Evolutionary conservation across 768 basidiomycete species (phyloP), one percentile per base, ranked within the genome.

Genomic region (Leccinum pellstonianum): DNA sequence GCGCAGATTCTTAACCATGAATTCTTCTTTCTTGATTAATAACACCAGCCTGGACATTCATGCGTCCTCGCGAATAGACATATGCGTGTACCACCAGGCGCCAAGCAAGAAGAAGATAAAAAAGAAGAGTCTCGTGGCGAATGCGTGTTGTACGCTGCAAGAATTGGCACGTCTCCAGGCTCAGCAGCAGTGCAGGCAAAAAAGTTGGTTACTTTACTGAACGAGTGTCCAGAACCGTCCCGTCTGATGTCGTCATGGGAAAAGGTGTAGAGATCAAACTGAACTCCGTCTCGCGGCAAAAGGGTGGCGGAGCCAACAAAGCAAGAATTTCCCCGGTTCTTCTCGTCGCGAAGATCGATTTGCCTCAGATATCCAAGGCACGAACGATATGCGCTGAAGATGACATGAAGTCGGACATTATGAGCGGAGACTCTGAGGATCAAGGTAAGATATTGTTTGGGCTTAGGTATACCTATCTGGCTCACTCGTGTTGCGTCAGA

Each of bases 51-150:
- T 73, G 21, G 75, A 80, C 14, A 77, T 70, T 0, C 67, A 76
- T 21, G 53, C 61, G 2, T 66, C 70, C 25, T 83, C 85, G 0
- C 67, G 65, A 21, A 62, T 88, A 37, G 80, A 83, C 14, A 76
- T 90, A 41, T 76, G 80, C 27, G 71, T 91, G 1, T 88, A 83
- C 74, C 78, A 86, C 55, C 79, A 77, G 19, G 79, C 87, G 0
- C 77, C 78, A 48, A 84, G 81, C 68, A 91, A 88, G 77, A 81
- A 85, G 70, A 88, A 85, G 59, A 68, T 75, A 25, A 85, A 82
- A 65, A 85, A 79, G 66, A 78, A 80, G 1, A 79, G 73, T 41
- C 75, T 87, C 4, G 80, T 90, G 0, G 88, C 83, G 0, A 79
- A 75, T 0, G 77, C 81, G 0, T 72, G 74, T 9, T 76, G 83